Evolutionary conservation across 2,329 filamentous ascomycete species (phyloP), one percentile per base, ranked within the genome.

Genomic region (Beauveria caledonica): DNA sequence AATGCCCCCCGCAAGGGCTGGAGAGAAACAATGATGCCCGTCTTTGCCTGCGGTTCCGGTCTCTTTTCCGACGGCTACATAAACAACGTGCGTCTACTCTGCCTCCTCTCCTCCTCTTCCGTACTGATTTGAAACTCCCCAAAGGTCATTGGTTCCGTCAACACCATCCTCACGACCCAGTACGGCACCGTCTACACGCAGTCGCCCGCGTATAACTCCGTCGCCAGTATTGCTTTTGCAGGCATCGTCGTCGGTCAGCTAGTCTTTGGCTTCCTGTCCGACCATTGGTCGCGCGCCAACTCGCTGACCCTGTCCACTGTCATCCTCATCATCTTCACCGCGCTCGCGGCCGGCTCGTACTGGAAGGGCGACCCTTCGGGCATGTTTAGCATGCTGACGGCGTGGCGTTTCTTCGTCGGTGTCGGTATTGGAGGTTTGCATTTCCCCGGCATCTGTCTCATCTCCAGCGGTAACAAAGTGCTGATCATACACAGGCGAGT

Each of bases 61-160:
- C 80, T 96, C 2, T 96, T 96, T 74, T 92, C 88, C 23, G 92
- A 96, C 72, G 92, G 92, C 15, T 96, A 96, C 73, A 84, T 96
- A 70, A 95, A 96, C 74, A 91, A 90, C 68, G 89, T 91, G 75
- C 63, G 71, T 61, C 29, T 36, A 36, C 25, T 27, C 8, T 2
- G 8, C 23, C 44, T 27, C 8, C 2, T 1, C 10, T 29, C 1
- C 40, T 36, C 33, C 40, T 5, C 7, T n/a, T 9, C 21, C 59
- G 11, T 36, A 36, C 33, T 36, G 2, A 36, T 36, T 15, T 36
- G 33, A 36, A 23, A 23, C 54, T 17, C 5, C n/a, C 5, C 29
- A 7, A 60, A 88, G 88, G 88, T 96, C 64, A 96, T 96, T 66
- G 91, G 92, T 7, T 89, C 88, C 3, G 92, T 96, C 62, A 89